These are phyloP conservation scores for Pseudopediastrum boryanum DNA, from an alignment of 139 green algal genomes.

Conservation along the genomic window DNA sequence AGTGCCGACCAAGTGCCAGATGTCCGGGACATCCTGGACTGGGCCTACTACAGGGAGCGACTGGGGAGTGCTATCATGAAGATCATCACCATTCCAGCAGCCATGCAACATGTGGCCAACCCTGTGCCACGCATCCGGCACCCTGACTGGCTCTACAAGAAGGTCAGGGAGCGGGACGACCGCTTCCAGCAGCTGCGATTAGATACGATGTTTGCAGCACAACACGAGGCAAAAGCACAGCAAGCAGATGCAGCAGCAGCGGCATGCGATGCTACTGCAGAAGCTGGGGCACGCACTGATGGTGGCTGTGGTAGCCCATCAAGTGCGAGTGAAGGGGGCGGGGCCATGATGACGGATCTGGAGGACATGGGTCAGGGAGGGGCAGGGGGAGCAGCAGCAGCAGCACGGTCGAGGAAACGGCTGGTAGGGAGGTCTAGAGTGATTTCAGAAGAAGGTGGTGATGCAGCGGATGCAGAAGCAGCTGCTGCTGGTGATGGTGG, in stretches of 20 bases:
- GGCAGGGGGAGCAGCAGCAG: slow-evolving; percentile 6
- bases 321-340: neutral
- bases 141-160: slow-evolving; percentile 95
- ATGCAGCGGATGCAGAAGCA: slow-evolving; percentile 4
- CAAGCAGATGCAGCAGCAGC: slow-evolving; percentile 8
- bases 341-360: slow-evolving; percentile 30
- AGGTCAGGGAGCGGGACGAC: slow-evolving; percentile 73
- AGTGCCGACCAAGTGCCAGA: slow-evolving; percentile 65
- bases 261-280: neutral
- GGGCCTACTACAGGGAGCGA: slow-evolving; percentile 96
- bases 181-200: slow-evolving; percentile 80
- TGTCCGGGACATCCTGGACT: slow-evolving; percentile 93
- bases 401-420: neutral
- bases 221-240: slow-evolving; percentile 8
- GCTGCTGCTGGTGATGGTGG: slow-evolving; percentile 12
- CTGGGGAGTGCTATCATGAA: slow-evolving; percentile 95
- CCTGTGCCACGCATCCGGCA: slow-evolving; percentile 79
- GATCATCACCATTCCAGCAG: slow-evolving; percentile 99
- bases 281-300: neutral
- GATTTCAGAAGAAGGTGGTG: neutral
- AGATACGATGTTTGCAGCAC: slow-evolving; percentile 51
- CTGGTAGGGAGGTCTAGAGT: neutral
- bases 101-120: slow-evolving; percentile 83
- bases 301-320: neutral
- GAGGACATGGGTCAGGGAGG: slow-evolving; percentile 46